These are phyloP conservation scores for Boletus rex-veris DNA, from an alignment of 768 basidiomycete species.

Conservation along the genomic window DNA sequence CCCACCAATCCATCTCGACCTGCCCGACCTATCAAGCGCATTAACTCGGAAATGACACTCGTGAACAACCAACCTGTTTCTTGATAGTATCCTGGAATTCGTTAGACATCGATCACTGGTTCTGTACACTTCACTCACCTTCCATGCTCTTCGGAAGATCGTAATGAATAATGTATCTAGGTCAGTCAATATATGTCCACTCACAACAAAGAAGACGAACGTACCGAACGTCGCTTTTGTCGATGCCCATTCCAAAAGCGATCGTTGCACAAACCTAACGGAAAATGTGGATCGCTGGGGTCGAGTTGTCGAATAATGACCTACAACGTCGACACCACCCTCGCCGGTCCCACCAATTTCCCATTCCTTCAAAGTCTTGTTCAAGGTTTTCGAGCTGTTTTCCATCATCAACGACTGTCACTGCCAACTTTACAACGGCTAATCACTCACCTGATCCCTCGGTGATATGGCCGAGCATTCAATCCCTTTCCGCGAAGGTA, in stretches of 20 bases:
- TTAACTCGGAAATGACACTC: not conserved
- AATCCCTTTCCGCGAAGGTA: constrained; percentile 67
- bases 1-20: constrained; percentile 73
- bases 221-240: constrained; percentile 74
- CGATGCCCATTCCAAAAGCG: constrained; percentile 86
- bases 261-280: constrained; percentile 71
- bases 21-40: constrained; percentile 55
- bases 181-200: constrained; percentile 10
- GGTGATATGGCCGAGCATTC: constrained; percentile 70
- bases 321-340: constrained; percentile 60
- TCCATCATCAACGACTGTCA: not conserved
- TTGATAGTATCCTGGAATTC: constrained; percentile 69
- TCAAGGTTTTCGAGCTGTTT: constrained; percentile 46
- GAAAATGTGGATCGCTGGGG: not conserved
- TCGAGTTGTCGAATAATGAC: constrained; percentile 16
- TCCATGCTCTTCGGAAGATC: constrained; percentile 83
- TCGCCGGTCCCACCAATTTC: constrained; percentile 51
- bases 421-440: not conserved
- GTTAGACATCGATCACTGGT: not conserved
- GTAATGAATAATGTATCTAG: constrained; percentile 73
- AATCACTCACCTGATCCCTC: constrained; percentile 52
- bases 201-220: not conserved
- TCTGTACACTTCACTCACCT: constrained; percentile 39
- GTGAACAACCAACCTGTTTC: constrained; percentile 59
- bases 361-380: constrained; percentile 54